Conservation (phyloP, 805 yeast genomes). For the Kodamaea kakaduensis region DNA sequence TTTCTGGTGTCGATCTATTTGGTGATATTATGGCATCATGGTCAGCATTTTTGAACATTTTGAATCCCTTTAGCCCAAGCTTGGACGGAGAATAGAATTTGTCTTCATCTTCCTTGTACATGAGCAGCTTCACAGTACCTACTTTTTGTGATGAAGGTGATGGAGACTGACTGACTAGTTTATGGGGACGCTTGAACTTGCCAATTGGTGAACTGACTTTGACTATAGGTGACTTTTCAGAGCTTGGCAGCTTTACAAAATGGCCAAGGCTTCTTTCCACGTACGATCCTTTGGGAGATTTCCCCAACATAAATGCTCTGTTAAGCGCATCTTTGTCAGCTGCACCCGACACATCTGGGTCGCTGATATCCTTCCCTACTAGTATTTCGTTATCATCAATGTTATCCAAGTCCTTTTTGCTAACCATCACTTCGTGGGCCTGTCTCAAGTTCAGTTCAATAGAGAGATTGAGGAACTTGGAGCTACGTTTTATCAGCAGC, state of each 20-base stretch:
- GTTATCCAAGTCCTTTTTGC: slow-evolving; percentile 20
- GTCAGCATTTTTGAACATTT: slow-evolving; percentile 33
- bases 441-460: slow-evolving; percentile 26
- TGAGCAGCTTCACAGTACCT: slow-evolving; percentile 9
- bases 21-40: slow-evolving; percentile 35
- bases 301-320: too few species aligned
- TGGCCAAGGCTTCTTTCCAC: too few species aligned
- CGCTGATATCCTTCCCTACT: slow-evolving; percentile 10
- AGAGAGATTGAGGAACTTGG: slow-evolving; percentile 39
- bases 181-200: slow-evolving; percentile 43
- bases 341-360: too few species aligned
- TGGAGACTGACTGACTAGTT: slow-evolving; percentile 41
- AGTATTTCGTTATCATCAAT: slow-evolving; percentile 26
- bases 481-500: slow-evolving; percentile 36
- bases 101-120: slow-evolving; percentile 8
- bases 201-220: slow-evolving; percentile 18
- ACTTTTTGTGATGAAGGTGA: slow-evolving; percentile 28
- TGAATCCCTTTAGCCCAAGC: slow-evolving; percentile 26
- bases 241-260: too few species aligned
- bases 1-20: slow-evolving; percentile 16
- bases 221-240: slow-evolving; percentile 11
- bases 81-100: slow-evolving; percentile 25
- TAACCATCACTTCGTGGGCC: slow-evolving; percentile 2
- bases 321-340: too few species aligned
- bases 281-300: too few species aligned